Base-by-base conservation (phyloP, 805 yeast genomes). In the Cyberlindnera veronae region DNA sequence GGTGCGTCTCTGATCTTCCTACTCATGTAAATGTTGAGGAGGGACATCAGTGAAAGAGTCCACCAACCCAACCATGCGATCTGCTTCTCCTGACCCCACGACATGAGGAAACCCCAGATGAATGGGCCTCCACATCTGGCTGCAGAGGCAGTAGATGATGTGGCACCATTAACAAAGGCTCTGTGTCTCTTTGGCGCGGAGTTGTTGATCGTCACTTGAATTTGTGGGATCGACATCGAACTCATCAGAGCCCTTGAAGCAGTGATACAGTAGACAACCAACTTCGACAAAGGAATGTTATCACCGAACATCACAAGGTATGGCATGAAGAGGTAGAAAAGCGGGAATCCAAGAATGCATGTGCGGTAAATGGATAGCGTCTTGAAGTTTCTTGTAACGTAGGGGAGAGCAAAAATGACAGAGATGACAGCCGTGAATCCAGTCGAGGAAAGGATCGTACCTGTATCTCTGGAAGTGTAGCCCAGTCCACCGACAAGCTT, bases 401-500 rank as follows among this genome's bases (percentile, higher is more conserved):
- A 51, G 14, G 54, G 55, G 23, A 52, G 44, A 2, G 42, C 46
- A 14, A 48, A 29, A 6, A 50, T 22, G 7, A 52, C 48, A 26
- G 38, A 41, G 30, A 50, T 30, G 15, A 50, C 48, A 10, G 50
- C 50, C 7, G 52, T 39, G 27, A 49, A 32, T 8, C 55, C 56
- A 11, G 52, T 52, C 4, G 51, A 42, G 6, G 55, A 52, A 19
- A 52, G 33, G 8, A 52, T 29, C 20, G 39, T 40, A 31, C 55
- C 56, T 1, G 56, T 50, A 17, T 52, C 53, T 20, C 38, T 36
- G 2, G 56, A 39, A 3, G 38, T 39, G 20, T 40, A 52, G 3
- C 52, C 48, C 23, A 52, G 32, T 1, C 56, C 56, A 38, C 56
- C 56, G 11, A 46, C 48, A 9, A 52, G 24, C 20, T 46, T 46